phyloP scores from a whole-genome alignment of 345 rosid species.

The Citrus trifoliata region DNA sequence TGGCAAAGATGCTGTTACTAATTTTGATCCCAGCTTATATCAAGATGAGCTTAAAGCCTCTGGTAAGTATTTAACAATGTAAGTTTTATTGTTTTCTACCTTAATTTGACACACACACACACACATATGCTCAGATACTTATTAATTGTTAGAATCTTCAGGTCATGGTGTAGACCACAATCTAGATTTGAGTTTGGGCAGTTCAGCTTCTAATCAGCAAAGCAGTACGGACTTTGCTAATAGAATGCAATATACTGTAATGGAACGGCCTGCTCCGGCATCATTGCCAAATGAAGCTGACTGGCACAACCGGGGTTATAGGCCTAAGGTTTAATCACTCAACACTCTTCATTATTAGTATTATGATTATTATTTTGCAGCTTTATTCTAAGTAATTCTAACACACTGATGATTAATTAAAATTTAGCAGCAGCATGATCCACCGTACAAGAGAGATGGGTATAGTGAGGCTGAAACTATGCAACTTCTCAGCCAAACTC shows the following conservation, averaged over 20 bases:
- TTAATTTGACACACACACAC: too few species aligned
- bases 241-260: conserved; percentile 18
- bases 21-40: conserved; percentile 83
- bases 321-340: conserved; percentile 37
- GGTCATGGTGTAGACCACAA: conserved; percentile 49
- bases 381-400: background rate
- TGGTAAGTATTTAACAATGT: conserved; percentile 26
- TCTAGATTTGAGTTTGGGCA: conserved; percentile 86
- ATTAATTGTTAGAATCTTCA: conserved; percentile 33
- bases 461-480: conserved; percentile 46
- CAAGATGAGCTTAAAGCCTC: conserved; percentile 52
- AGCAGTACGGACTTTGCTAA: conserved; percentile 16
- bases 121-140: too few species aligned
- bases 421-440: conserved; percentile 13
- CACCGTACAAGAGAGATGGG: conserved; percentile 18
- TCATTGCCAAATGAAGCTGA: conserved; percentile 29
- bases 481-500: conserved; percentile 56
- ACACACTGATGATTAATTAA: background rate
- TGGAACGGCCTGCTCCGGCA: conserved; percentile 25
- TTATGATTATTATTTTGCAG: background rate
- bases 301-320: conserved; percentile 36
- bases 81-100: background rate
- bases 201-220: conserved; percentile 39
- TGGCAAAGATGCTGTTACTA: conserved; percentile 94
- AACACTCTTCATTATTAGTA: background rate